A percentile compares a stretch with the other conserved stretches of the same genome.
Evolutionary conservation across 176 grass and related monocot species (phyloP).

Genomic region (Oryza punctata): DNA sequence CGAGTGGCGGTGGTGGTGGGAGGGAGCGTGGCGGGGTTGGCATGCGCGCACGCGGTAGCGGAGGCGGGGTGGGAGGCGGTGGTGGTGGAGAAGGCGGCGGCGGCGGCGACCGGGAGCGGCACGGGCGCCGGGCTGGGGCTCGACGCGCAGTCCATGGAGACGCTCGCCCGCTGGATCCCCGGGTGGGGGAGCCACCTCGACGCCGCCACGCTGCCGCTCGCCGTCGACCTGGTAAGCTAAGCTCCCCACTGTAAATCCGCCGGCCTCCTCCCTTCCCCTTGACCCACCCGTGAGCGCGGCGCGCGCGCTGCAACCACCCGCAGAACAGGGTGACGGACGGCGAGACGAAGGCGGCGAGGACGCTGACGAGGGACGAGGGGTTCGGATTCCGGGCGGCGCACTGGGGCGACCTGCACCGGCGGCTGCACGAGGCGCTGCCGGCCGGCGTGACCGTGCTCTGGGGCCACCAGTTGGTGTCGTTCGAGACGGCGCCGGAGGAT

Average conservation of each 20-base stretch:
- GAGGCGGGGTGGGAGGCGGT: conserved; percentile 57
- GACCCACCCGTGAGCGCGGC: background rate
- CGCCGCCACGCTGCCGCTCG: conserved; percentile 52
- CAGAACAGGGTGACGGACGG: conserved; percentile 77
- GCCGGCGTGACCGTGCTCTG: conserved; percentile 50
- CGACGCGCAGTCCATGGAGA: conserved; percentile 70
- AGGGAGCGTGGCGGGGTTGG: conserved; percentile 77
- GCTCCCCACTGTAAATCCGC: background rate
- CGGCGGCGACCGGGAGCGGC: conserved; percentile 50
- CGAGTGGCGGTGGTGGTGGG: conserved; percentile 74
- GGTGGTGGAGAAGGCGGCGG: conserved; percentile 77
- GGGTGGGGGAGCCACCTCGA: conserved; percentile 26
- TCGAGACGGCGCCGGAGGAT: conserved; percentile 34
- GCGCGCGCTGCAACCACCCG: background rate
- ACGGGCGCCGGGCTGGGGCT: conserved; percentile 74
- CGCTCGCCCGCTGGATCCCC: conserved; percentile 65
- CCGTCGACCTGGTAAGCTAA: conserved; percentile 64
- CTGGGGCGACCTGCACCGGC: conserved; percentile 78
- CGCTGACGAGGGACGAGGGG: conserved; percentile 65
- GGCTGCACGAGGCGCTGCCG: conserved; percentile 62
- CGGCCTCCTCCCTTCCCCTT: background rate
- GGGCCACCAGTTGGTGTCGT: conserved; percentile 82
- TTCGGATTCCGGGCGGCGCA: conserved; percentile 74
- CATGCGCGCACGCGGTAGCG: conserved; percentile 74
- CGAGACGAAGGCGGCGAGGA: conserved; percentile 58